phyloP scores from a whole-genome alignment of 192 early-diverging fungal genomes.

The Coemansia javaensis region DNA sequence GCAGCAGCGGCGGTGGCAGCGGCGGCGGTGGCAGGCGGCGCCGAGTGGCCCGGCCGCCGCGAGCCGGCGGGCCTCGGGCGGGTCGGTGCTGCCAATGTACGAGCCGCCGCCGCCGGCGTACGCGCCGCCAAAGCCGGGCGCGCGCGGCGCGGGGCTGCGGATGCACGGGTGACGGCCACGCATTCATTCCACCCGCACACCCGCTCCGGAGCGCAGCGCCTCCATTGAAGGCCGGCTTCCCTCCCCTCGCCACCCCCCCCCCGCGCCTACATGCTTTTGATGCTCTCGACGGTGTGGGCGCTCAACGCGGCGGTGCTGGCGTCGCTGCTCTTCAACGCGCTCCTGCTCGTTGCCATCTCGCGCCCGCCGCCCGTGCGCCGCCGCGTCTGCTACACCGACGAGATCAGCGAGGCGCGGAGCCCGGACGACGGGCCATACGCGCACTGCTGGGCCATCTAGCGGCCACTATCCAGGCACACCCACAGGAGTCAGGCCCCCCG shows the following conservation, averaged over 20 bases:
- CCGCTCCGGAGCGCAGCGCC: not conserved
- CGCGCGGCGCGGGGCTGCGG: not conserved
- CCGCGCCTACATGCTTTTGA: not conserved
- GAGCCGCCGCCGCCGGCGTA: slow-evolving; percentile 36
- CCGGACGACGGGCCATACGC: slow-evolving; percentile 6
- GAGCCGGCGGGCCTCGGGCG: not conserved
- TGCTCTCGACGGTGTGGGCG: slow-evolving; percentile 19
- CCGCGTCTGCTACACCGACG: slow-evolving; percentile 11
- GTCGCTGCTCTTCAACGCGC: slow-evolving; percentile 25
- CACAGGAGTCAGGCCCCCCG: no score
- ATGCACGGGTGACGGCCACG: not conserved
- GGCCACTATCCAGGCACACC: no score
- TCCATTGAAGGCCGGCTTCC: not conserved
- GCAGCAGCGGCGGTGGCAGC: not conserved
- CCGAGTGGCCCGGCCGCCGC: not conserved
- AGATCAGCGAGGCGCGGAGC: slow-evolving; percentile 20
- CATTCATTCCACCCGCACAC: no score
- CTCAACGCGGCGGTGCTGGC: slow-evolving; percentile 25
- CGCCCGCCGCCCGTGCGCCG: slow-evolving; percentile 5
- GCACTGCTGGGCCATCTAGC: slow-evolving; percentile 17
- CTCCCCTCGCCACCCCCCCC: not conserved
- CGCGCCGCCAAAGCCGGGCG: slow-evolving; percentile 7
- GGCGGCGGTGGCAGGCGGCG: not conserved
- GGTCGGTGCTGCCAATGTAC: slow-evolving; percentile 22
- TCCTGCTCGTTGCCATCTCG: slow-evolving; percentile 21